Conservation (phyloP, 139 green algal species). For the Haematococcus sp. region DNA sequence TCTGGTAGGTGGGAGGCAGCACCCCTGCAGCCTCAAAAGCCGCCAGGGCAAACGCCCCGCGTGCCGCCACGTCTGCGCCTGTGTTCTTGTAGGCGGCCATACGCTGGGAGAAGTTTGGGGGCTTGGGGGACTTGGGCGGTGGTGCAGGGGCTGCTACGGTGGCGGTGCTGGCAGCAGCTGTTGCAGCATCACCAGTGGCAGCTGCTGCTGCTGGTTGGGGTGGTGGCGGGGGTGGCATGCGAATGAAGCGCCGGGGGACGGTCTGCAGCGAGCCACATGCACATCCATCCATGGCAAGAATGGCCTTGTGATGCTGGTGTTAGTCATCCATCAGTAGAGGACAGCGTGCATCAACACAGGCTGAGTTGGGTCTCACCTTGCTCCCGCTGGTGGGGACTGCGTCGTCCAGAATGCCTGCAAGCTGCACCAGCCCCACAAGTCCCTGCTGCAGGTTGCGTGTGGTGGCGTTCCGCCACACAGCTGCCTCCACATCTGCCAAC, state of each 20-base stretch:
- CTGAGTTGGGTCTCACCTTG: no score
- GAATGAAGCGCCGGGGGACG: neutral
- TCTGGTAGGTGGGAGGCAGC: slow-evolving; percentile 3
- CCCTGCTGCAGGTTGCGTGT: neutral
- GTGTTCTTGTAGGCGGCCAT: neutral
- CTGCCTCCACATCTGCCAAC: neutral
- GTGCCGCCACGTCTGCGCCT: slow-evolving; percentile 17
- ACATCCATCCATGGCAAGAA: no score
- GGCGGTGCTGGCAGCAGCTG: neutral
- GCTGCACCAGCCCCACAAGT: neutral
- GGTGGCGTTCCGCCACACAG: neutral
- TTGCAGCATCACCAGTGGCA: neutral
- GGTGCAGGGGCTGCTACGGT: neutral
- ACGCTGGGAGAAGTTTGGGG: no score
- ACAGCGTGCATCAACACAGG: no score
- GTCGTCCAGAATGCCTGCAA: neutral
- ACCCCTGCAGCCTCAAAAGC: slow-evolving; percentile 20
- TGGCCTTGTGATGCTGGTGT: no score
- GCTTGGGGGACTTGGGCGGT: neutral
- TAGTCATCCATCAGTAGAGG: no score
- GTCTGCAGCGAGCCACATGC: slow-evolving; percentile 1
- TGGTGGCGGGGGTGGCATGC: neutral
- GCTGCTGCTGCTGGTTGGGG: neutral
- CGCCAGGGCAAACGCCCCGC: slow-evolving; percentile 20
- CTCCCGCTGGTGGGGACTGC: neutral